These are phyloP conservation scores for Ganoderma lingzhi DNA, from an alignment of 1,284 basidiomycete genomes.

Conservation along the genomic window DNA sequence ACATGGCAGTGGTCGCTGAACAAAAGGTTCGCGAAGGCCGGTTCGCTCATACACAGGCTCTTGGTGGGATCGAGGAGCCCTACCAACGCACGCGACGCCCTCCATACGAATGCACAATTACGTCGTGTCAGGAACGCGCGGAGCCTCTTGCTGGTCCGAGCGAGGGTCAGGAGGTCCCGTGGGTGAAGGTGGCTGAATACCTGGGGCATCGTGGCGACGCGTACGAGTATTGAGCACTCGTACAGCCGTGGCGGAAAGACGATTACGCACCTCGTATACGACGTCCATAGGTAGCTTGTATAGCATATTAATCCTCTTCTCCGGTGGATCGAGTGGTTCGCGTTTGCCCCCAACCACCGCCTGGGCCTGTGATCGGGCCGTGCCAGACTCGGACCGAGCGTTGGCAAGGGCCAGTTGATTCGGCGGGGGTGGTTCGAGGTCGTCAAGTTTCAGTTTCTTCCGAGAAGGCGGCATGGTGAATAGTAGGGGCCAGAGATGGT, in stretches of 20 bases:
- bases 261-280: background rate
- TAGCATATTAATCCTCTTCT: background rate
- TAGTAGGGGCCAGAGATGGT: background rate
- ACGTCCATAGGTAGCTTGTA: background rate
- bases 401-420: background rate
- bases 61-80: background rate
- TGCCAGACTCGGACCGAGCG: background rate
- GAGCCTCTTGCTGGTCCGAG: conserved; percentile 27
- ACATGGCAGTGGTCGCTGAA: conserved; percentile 38
- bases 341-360: background rate
- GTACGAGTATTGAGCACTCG: background rate
- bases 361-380: background rate
- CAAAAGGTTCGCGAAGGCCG: conserved; percentile 35
- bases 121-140: conserved; percentile 22
- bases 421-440: background rate
- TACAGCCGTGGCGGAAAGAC: background rate
- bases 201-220: conserved; percentile 5
- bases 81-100: background rate
- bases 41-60: conserved; percentile 35
- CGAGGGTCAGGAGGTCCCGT: conserved; percentile 25
- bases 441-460: background rate
- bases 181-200: conserved; percentile 29
- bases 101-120: conserved; percentile 1
- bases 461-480: background rate
- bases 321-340: background rate